phyloP scores from a whole-genome alignment of 2,329 filamentous ascomycete species.

The Sarocladium oryzae region DNA sequence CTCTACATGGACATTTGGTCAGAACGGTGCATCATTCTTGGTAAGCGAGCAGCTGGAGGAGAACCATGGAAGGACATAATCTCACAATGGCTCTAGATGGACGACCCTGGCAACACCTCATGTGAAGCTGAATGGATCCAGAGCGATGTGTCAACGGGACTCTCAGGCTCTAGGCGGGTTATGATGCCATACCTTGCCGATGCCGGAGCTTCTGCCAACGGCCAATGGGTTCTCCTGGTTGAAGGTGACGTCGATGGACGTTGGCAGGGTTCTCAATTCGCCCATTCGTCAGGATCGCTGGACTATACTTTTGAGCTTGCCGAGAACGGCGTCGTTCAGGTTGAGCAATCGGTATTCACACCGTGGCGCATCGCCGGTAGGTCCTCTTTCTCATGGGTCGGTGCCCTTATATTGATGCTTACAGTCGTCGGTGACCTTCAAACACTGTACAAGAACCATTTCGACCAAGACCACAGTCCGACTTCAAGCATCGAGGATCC shows the following conservation, averaged over 20 bases:
- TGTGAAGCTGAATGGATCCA: slow-evolving; percentile 3
- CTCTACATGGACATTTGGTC: background rate
- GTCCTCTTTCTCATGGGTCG: background rate
- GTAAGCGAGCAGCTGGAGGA: too few relatives aligned
- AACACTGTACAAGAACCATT: background rate
- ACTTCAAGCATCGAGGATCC: background rate
- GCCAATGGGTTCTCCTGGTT: slow-evolving; percentile 1
- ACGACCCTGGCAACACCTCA: background rate
- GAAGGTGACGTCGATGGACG: slow-evolving; percentile 3
- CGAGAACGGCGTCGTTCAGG: background rate
- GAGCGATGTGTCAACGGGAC: background rate
- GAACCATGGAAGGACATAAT: too few relatives aligned
- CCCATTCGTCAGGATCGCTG: background rate
- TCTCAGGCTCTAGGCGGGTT: background rate
- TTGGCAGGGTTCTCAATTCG: background rate
- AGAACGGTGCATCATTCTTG: background rate
- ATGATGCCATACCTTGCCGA: slow-evolving; percentile 3
- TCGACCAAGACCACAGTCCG: slow-evolving; percentile 1
- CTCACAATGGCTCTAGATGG: too few relatives aligned
- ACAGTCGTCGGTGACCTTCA: slow-evolving; percentile 1
- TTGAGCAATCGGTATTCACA: background rate
- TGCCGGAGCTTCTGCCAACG: background rate
- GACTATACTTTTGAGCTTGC: slow-evolving; percentile 1
- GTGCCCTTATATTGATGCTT: too few relatives aligned
- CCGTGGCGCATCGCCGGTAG: slow-evolving; percentile 3